These are phyloP conservation scores for Symmetrospora coprosmae DNA, from an alignment of 768 basidiomycete species.

Conservation along the genomic window DNA sequence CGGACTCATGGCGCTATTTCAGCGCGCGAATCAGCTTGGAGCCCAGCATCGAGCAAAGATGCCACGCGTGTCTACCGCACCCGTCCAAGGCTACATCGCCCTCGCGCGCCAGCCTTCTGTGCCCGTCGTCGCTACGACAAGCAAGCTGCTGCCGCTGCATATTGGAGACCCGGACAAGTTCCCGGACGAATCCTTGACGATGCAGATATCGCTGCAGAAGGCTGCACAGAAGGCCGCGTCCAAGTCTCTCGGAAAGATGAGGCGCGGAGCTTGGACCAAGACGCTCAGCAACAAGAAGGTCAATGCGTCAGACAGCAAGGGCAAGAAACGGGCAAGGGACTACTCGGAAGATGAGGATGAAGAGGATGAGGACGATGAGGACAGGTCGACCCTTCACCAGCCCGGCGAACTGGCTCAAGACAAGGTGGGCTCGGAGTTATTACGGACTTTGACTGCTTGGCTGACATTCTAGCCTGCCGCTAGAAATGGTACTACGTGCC, in stretches of 20 bases:
- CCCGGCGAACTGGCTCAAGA: not conserved
- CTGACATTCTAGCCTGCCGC: too few relatives aligned
- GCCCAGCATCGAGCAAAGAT: too few relatives aligned
- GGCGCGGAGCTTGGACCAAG: constrained; percentile 4
- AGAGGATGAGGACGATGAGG: constrained; percentile 15
- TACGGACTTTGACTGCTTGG: not conserved
- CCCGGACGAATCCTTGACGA: not conserved
- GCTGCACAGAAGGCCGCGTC: constrained; percentile 9
- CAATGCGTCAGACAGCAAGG: not conserved
- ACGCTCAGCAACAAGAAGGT: not conserved
- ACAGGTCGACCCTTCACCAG: constrained; percentile 10
- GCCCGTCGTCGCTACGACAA: constrained; percentile 1
- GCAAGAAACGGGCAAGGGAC: not conserved
- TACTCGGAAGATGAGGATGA: not conserved
- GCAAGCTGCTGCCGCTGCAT: not conserved
- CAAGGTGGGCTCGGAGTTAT: not conserved
- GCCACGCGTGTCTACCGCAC: too few relatives aligned
- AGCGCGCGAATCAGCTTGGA: too few relatives aligned
- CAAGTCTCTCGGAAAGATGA: constrained; percentile 12
- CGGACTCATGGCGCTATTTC: too few relatives aligned
- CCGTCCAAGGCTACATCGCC: too few relatives aligned
- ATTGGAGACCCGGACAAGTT: constrained; percentile 12
- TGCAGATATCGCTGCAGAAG: constrained; percentile 11
- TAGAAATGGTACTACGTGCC: not conserved
- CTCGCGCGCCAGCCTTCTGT: too few relatives aligned